A percentile compares a stretch with the other conserved stretches of the same genome.
These are phyloP conservation scores for Chaetomiaceae sp. DNA, from an alignment of 2,329 filamentous ascomycete genomes.

Conservation along the genomic window DNA sequence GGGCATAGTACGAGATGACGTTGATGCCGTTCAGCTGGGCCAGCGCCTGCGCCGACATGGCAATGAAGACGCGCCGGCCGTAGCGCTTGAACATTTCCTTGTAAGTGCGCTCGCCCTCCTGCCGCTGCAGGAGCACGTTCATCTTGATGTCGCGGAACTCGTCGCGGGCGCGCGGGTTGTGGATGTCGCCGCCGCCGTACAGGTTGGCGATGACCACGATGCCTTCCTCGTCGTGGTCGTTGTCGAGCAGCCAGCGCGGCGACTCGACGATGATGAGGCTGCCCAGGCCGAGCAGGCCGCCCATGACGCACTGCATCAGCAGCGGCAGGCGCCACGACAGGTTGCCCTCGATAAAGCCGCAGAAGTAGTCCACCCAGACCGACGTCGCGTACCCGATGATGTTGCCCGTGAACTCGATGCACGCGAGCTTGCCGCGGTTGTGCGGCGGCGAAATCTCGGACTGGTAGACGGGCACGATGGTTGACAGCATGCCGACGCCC, in stretches of 20 bases:
- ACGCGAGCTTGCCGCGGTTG: constrained; percentile 90
- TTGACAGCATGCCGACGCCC: constrained; percentile 82
- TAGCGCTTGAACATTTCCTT: constrained; percentile 93
- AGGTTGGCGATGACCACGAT: constrained; percentile 98
- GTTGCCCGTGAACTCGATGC: constrained; percentile 97
- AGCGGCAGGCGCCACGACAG: constrained; percentile 88
- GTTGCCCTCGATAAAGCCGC: constrained; percentile 80
- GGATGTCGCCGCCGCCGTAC: constrained; percentile 92
- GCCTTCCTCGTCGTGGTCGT: constrained; percentile 96
- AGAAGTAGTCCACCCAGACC: constrained; percentile 98
- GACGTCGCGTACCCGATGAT: constrained; percentile 93
- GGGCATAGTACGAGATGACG: constrained; percentile 98
- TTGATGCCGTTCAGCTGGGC: constrained; percentile 99
- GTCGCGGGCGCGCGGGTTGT: constrained; percentile 85
- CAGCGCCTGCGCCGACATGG: constrained; percentile 95
- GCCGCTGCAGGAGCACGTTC: constrained; percentile 86
- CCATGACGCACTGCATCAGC: constrained; percentile 93
- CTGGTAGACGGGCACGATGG: constrained; percentile 90
- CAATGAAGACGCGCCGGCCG: constrained; percentile 88
- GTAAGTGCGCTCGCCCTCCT: constrained; percentile 92
- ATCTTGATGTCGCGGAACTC: constrained; percentile 99
- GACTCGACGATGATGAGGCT: constrained; percentile 95
- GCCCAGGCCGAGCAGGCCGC: constrained; percentile 74
- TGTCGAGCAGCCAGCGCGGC: constrained; percentile 93
- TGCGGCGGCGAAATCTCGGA: constrained; percentile 95